Base-by-base conservation (phyloP, 805 yeast species). In the Yamadazyma olivae region DNA sequence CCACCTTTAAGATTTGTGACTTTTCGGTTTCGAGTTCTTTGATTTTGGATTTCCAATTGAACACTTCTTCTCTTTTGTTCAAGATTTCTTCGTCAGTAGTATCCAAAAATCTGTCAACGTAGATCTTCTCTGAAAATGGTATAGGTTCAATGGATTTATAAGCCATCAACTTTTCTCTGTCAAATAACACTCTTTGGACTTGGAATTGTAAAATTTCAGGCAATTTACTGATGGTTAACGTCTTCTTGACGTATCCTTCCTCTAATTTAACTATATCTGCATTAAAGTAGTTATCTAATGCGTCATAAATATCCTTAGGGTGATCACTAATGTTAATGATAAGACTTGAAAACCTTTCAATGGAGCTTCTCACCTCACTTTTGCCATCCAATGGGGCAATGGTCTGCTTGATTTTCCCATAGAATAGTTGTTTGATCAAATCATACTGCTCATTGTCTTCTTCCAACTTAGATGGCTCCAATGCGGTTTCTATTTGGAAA, bases 151-250 rank as follows among this genome's bases (percentile, higher is more conserved):
- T 73, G 2, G 89, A 81, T 55, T 93, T 93, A 51, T 86, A 86
- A 0, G 95, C 87, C 59, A 81, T 74, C 33, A 81, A 71, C 10
- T 74, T 61, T 36, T 70, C 81, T 30, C 89, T 71, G 53, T 93
- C 96, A 56, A 82, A 93, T 55, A 87, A 86, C 1, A 93, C 98
- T 53, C 99, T 72, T 60, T 90, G 98, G 6, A 93, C 85, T 54
- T 93, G 99, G 32, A 93, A 77, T 56, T 93, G 99, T 32, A 93
- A 59, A 33, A 93, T 75, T 5, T 81, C 79, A 0, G 99, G 99
- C 15, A 88, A 61, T 38, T 77, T 71, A 7, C 77, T 70, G 3
- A 91, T 74, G 0, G 90, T 77, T 31, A 90, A 74, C 0, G 84
- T 74, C 54, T 95, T 77, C 46, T 80, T 78, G 4, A 84, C 91